phyloP scores from a whole-genome alignment of 1,139 yeast genomes.

The Kodamaea derodonti region DNA sequence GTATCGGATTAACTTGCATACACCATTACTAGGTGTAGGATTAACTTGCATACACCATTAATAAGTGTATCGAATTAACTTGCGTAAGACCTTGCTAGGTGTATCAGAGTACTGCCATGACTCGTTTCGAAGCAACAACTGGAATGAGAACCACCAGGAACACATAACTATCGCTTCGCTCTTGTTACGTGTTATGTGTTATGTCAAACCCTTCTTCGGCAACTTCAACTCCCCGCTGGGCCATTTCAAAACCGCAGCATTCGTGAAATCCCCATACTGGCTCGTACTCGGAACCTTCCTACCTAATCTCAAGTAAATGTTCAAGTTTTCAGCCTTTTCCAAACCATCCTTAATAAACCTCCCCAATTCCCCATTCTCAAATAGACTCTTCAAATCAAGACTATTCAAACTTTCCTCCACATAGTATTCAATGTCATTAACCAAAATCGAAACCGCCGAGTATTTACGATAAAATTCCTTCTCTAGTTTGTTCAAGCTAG shows the following conservation, averaged over 20 bases:
- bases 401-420: slow-evolving; percentile 46
- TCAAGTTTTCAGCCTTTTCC: slow-evolving; percentile 28
- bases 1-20: no score
- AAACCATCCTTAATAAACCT: slow-evolving; percentile 15
- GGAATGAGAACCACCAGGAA: no score
- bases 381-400: slow-evolving; percentile 38
- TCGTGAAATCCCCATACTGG: slow-evolving; percentile 50
- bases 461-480: slow-evolving; percentile 10
- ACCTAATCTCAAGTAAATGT: slow-evolving; percentile 54
- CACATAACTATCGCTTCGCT: no score
- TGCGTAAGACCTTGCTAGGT: no score
- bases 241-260: slow-evolving; percentile 54
- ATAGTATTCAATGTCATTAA: slow-evolving; percentile 78
- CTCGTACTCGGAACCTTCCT: slow-evolving; percentile 40
- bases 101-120: no score
- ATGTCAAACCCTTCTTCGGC: slow-evolving; percentile 20
- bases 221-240: slow-evolving; percentile 51
- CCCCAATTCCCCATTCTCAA: slow-evolving; percentile 26
- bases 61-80: no score
- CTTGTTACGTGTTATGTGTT: no score
- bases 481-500: slow-evolving; percentile 2
- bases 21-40: no score
- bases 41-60: no score
- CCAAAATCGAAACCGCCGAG: slow-evolving; percentile 57
- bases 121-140: no score